Evolutionary conservation across 768 basidiomycete species (phyloP).

Genomic region (Podaxis pistillaris): DNA sequence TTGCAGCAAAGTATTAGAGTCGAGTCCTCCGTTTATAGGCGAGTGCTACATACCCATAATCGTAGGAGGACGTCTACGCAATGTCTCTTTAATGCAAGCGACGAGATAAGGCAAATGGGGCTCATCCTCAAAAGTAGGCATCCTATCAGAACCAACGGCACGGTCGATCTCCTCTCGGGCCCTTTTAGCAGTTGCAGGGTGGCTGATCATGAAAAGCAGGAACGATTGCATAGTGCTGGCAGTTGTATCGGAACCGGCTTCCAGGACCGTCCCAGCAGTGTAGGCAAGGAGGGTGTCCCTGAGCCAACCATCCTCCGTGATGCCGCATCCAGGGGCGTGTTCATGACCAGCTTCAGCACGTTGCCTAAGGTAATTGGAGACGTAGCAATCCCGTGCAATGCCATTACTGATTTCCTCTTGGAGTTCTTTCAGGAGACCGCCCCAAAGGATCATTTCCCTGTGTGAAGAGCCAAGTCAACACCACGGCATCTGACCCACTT

Average conservation of each 20-base stretch:
- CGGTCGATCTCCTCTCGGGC: constrained; percentile 28
- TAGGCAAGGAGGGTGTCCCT: constrained; percentile 28
- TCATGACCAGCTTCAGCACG: constrained; percentile 23
- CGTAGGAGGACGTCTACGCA: constrained; percentile 23
- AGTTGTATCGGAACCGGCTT: constrained; percentile 30
- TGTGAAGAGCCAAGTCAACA: neutral
- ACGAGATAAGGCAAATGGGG: constrained; percentile 21
- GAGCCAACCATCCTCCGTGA: constrained; percentile 28
- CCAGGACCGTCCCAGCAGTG: constrained; percentile 26
- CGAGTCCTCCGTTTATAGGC: neutral
- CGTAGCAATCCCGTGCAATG: constrained; percentile 20
- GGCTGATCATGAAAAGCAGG: constrained; percentile 26
- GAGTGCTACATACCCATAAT: constrained; percentile 17
- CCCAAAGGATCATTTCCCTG: constrained; percentile 28
- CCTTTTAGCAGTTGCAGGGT: constrained; percentile 22
- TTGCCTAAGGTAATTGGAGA: constrained; percentile 21
- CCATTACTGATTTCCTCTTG: constrained; percentile 21
- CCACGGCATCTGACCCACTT: neutral
- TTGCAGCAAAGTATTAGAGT: neutral
- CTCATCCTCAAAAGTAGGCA: constrained; percentile 27
- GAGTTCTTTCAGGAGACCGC: constrained; percentile 24
- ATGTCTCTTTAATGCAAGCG: constrained; percentile 25
- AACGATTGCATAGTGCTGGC: constrained; percentile 25
- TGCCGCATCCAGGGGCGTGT: constrained; percentile 24
- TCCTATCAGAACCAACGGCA: constrained; percentile 24